These are phyloP conservation scores for Murraya koenigii DNA, from an alignment of 345 rosid species.

Conservation along the genomic window DNA sequence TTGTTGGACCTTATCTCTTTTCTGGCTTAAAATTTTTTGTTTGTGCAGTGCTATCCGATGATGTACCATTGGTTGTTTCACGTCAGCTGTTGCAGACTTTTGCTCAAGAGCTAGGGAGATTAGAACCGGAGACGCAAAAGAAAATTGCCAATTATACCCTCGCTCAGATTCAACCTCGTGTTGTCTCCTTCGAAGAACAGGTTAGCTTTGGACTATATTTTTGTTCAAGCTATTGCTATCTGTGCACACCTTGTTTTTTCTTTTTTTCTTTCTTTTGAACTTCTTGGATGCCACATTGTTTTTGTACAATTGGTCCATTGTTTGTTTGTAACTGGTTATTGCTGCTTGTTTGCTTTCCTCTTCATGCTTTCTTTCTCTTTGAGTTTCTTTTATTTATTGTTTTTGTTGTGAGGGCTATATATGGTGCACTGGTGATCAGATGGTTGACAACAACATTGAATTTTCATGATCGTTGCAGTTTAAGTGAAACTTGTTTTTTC, in stretches of 20 bases:
- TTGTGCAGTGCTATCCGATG: slow-evolving; percentile 80
- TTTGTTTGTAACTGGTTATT: no score
- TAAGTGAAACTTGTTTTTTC: background rate
- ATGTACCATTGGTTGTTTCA: slow-evolving; percentile 88
- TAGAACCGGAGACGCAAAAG: slow-evolving; percentile 78
- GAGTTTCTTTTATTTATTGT: no score
- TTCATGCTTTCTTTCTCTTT: no score
- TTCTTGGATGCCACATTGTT: slow-evolving; percentile 5
- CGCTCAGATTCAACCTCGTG: slow-evolving; percentile 94
- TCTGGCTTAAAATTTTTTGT: background rate
- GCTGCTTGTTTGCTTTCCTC: no score
- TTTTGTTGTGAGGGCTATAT: no score
- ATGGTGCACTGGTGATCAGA: no score
- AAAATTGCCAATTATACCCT: slow-evolving; percentile 88
- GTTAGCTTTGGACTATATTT: slow-evolving; percentile 28
- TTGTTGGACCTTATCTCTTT: background rate
- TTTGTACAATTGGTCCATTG: no score
- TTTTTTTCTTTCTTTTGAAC: background rate
- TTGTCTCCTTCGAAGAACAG: slow-evolving; percentile 98
- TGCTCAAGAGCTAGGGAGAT: slow-evolving; percentile 79
- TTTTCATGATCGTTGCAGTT: background rate
- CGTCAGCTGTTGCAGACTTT: slow-evolving; percentile 89
- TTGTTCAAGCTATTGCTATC: background rate
- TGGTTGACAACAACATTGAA: background rate
- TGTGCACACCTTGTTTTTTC: no score